phyloP scores from a whole-genome alignment of 768 basidiomycete species.

The Thelephora aurantiotincta region DNA sequence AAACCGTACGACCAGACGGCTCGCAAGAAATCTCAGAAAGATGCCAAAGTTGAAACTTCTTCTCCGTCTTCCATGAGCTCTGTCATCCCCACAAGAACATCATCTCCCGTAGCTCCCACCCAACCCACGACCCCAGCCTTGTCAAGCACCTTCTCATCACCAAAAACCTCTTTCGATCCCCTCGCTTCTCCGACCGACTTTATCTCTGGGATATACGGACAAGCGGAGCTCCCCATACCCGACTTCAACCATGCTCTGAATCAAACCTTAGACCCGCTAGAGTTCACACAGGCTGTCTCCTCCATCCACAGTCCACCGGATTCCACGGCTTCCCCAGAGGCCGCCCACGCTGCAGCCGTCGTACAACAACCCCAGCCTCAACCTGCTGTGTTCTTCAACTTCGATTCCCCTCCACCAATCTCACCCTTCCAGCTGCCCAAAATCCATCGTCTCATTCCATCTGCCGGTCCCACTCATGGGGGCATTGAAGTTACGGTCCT shows the following conservation, averaged over 20 bases:
- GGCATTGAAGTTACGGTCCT: constrained; percentile 92
- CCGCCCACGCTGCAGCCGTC: constrained; percentile 4
- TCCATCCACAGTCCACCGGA: neutral
- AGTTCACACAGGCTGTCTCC: neutral
- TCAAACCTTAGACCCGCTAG: neutral
- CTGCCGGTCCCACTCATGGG: constrained; percentile 75
- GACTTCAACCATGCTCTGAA: neutral
- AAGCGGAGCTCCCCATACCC: neutral
- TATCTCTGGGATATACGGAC: neutral
- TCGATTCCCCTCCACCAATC: constrained; percentile 30
- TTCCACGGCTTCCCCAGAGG: constrained; percentile 1
- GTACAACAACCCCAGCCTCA: constrained; percentile 5
- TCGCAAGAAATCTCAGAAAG: constrained; percentile 14
- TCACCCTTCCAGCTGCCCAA: constrained; percentile 44
- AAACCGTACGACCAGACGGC: constrained; percentile 50
- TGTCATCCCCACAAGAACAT: constrained; percentile 16
- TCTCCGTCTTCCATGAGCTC: constrained; percentile 14
- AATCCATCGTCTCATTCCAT: constrained; percentile 78
- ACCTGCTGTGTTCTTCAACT: constrained; percentile 38
- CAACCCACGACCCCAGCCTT: neutral
- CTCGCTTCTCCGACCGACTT: neutral
- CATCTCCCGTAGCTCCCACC: constrained; percentile 12
- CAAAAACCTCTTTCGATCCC: neutral
- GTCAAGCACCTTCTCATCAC: neutral
- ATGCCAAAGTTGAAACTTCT: constrained; percentile 16